Percentiles rank a stretch among this genome's conserved stretches.
Conservation (phyloP, 2,329 filamentous ascomycete genomes). For the Ophiostoma fasciatum region DNA sequence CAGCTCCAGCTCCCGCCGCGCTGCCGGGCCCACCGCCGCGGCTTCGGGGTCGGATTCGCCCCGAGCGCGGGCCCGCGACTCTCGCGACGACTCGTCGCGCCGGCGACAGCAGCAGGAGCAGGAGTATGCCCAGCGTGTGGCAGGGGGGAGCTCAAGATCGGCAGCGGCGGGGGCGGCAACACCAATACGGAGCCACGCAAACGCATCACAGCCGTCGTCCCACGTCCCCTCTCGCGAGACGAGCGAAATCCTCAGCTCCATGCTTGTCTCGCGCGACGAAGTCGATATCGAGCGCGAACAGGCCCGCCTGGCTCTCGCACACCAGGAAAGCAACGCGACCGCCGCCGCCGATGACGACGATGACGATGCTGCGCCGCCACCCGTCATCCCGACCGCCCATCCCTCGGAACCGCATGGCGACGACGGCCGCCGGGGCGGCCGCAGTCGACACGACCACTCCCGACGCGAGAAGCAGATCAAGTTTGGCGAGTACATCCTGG, state of each 20-base stretch:
- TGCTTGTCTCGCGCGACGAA: constrained; percentile 61
- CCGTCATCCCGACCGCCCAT: constrained; percentile 23
- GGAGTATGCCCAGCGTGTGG: constrained; percentile 22
- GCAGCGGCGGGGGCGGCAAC: constrained; percentile 18
- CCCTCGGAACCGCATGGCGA: constrained; percentile 14
- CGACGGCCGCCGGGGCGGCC: constrained; percentile 32
- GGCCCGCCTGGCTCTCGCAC: constrained; percentile 51
- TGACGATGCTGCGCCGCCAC: constrained; percentile 29
- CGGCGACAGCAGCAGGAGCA: constrained; percentile 21
- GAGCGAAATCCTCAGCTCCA: constrained; percentile 63
- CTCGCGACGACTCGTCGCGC: constrained; percentile 23
- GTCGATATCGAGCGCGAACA: constrained; percentile 58
- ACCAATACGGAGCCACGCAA: constrained; percentile 28
- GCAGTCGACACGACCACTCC: constrained; percentile 46
- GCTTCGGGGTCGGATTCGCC: background rate
- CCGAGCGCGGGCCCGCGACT: background rate
- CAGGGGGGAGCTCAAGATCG: constrained; percentile 2
- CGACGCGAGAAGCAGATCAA: constrained; percentile 61
- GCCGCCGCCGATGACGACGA: constrained; percentile 22
- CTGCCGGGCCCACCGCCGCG: background rate
- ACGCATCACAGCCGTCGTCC: constrained; percentile 34
- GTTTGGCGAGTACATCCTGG: constrained; percentile 91
- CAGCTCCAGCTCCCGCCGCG: constrained; percentile 26
- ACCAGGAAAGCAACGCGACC: constrained; percentile 18
- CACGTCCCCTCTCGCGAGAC: constrained; percentile 56